Percentiles rank a stretch among this genome's conserved stretches.
Evolutionary conservation across 352 stramenopile species (phyloP).

Genomic region (Phytopythium litorale): DNA sequence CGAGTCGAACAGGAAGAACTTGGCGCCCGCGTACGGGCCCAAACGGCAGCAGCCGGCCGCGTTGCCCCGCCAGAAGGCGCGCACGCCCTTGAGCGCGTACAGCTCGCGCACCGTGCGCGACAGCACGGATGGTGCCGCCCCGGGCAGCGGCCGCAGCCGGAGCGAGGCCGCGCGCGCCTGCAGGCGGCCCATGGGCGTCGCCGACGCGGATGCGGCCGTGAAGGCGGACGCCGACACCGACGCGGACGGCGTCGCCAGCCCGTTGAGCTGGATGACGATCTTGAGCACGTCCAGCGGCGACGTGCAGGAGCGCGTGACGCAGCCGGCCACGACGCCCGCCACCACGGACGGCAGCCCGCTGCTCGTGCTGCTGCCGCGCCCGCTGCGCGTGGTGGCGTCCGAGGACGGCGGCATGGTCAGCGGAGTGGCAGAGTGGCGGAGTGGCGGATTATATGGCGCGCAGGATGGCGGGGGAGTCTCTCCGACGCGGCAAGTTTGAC

Average conservation of each 20-base stretch:
- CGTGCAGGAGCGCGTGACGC: conserved; percentile 78
- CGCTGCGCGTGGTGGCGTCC: neutral
- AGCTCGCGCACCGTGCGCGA: conserved; percentile 45
- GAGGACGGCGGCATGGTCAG: neutral
- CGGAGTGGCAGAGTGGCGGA: neutral
- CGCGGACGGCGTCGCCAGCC: conserved; percentile 10
- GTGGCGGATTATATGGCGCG: neutral
- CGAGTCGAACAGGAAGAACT: conserved; percentile 79
- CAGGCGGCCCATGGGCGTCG: conserved; percentile 15
- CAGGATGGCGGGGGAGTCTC: neutral
- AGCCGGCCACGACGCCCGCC: conserved; percentile 70
- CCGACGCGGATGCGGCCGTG: conserved; percentile 11
- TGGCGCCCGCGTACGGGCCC: conserved; percentile 70
- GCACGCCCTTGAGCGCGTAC: conserved; percentile 60
- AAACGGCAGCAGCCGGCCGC: conserved; percentile 71
- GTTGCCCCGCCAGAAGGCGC: conserved; percentile 81
- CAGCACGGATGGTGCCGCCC: conserved; percentile 20
- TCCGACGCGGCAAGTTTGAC: neutral
- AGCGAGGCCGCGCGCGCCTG: neutral
- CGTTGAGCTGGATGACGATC: conserved; percentile 81
- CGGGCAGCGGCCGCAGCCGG: neutral
- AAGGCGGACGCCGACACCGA: neutral
- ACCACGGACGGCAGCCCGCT: conserved; percentile 62
- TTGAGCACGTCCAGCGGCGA: conserved; percentile 82
- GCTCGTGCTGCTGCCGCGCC: neutral